phyloP scores from a whole-genome alignment of 108 stramenopile genomes.

The Ochromonas danica region DNA sequence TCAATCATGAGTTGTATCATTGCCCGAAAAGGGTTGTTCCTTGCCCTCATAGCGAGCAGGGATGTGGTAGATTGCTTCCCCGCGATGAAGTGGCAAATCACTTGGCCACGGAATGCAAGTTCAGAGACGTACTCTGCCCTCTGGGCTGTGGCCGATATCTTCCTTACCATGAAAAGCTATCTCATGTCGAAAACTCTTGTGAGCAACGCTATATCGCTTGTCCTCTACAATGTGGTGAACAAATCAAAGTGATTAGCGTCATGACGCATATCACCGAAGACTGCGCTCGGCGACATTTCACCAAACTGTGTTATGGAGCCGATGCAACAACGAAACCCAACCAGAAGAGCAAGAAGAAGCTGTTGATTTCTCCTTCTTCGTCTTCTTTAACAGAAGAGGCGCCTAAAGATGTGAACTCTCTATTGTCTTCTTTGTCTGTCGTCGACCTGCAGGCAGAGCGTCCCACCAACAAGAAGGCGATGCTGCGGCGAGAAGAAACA shows the following conservation, averaged over 20 bases:
- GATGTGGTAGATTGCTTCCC: not conserved
- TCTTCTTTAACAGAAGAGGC: too few relatives aligned
- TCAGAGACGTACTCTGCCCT: not conserved
- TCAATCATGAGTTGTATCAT: not conserved
- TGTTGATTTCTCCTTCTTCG: too few relatives aligned
- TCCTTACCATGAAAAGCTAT: not conserved
- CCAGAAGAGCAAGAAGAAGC: too few relatives aligned
- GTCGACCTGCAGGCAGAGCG: too few relatives aligned
- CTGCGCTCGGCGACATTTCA: not conserved
- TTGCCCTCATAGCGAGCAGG: not conserved
- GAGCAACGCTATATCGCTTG: not conserved
- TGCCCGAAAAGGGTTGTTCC: not conserved
- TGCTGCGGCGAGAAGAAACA: too few relatives aligned
- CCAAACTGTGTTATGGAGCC: too few relatives aligned
- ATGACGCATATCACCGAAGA: not conserved
- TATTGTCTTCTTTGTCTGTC: too few relatives aligned
- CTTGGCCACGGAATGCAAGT: not conserved
- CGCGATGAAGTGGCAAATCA: not conserved
- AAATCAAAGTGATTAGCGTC: not conserved
- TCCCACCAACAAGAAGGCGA: too few relatives aligned
- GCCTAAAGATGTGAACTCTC: too few relatives aligned
- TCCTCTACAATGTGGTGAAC: not conserved
- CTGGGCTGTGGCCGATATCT: not conserved
- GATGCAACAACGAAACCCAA: too few relatives aligned
- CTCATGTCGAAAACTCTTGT: not conserved